These are phyloP conservation scores for Sporothrix schenckii DNA, from an alignment of 2,329 filamentous ascomycete genomes.

Conservation along the genomic window DNA sequence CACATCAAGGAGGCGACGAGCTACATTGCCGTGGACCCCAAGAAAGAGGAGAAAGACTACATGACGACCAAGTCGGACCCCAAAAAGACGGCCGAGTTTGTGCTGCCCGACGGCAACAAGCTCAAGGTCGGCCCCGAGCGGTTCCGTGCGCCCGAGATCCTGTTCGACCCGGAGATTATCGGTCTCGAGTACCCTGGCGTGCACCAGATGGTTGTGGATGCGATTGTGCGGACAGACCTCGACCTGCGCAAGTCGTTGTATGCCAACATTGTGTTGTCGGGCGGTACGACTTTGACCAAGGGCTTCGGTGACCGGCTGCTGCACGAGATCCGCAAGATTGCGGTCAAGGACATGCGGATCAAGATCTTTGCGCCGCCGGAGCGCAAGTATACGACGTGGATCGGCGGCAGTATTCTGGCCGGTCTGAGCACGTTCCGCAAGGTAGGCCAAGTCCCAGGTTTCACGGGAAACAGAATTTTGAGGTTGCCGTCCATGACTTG, in stretches of 20 bases:
- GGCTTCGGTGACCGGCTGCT: conserved; percentile 93
- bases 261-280: conserved; percentile 95
- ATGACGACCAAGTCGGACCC: conserved; percentile 74
- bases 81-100: conserved; percentile 81
- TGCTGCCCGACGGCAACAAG: conserved; percentile 88
- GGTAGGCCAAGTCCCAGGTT: conserved; percentile 56
- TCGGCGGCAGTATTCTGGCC: conserved; percentile 94
- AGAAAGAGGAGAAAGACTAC: conserved; percentile 97
- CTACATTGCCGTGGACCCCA: conserved; percentile 88
- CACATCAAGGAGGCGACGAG: conserved; percentile 94
- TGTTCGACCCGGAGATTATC: conserved; percentile 97
- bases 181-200: conserved; percentile 95
- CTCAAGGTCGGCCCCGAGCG: conserved; percentile 92
- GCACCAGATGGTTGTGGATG: conserved; percentile 96
- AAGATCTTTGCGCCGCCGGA: conserved; percentile 98
- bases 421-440: conserved; percentile 98
- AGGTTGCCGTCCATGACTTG: neutral
- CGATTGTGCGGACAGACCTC: conserved; percentile 92
- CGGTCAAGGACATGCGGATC: conserved; percentile 98
- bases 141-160: conserved; percentile 93
- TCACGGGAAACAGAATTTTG: neutral
- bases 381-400: conserved; percentile 98
- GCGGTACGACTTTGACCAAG: conserved; percentile 93
- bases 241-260: conserved; percentile 93
- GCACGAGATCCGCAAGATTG: conserved; percentile 87